Percentiles rank a stretch among this genome's conserved stretches.
Evolutionary conservation across 495 filamentous ascomycete genomes (phyloP).

Genomic region (Sphaerosporella brunnea): DNA sequence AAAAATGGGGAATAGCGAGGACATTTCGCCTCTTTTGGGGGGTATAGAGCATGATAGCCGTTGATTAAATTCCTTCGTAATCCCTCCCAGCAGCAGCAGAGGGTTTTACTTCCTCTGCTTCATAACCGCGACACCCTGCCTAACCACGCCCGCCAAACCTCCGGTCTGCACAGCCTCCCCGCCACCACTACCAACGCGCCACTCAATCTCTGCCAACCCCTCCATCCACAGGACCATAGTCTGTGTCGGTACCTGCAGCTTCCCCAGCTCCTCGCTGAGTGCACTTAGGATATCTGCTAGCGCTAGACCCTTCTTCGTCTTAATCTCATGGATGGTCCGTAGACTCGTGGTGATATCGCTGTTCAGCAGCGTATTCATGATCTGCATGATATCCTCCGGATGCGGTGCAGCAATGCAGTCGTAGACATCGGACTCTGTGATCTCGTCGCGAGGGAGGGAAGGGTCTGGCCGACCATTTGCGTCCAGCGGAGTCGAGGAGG

Average conservation of each 20-base stretch:
- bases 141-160: conserved; percentile 72
- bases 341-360: conserved; percentile 80
- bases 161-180: conserved; percentile 85
- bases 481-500: conserved; percentile 55
- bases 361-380: conserved; percentile 61
- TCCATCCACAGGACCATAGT: conserved; percentile 84
- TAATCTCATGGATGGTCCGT: conserved; percentile 68
- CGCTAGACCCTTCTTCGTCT: conserved; percentile 71
- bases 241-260: conserved; percentile 69
- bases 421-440: conserved; percentile 85
- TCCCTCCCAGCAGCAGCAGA: background rate
- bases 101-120: conserved; percentile 14
- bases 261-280: conserved; percentile 60
- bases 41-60: too few relatives aligned
- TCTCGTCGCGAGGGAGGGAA: conserved; percentile 49
- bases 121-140: conserved; percentile 69
- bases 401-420: conserved; percentile 94
- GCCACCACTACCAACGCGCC: conserved; percentile 71
- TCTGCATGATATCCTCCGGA: conserved; percentile 70
- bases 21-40: too few relatives aligned
- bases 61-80: too few relatives aligned
- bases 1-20: too few relatives aligned
- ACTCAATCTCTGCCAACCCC: conserved; percentile 81
- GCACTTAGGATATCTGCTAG: conserved; percentile 84
- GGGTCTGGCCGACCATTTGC: conserved; percentile 42